A percentile compares a stretch with the other conserved stretches of the same genome.
Conservation (phyloP, 768 basidiomycete genomes). For the button mushroom (Agaricus bisporus) region DNA sequence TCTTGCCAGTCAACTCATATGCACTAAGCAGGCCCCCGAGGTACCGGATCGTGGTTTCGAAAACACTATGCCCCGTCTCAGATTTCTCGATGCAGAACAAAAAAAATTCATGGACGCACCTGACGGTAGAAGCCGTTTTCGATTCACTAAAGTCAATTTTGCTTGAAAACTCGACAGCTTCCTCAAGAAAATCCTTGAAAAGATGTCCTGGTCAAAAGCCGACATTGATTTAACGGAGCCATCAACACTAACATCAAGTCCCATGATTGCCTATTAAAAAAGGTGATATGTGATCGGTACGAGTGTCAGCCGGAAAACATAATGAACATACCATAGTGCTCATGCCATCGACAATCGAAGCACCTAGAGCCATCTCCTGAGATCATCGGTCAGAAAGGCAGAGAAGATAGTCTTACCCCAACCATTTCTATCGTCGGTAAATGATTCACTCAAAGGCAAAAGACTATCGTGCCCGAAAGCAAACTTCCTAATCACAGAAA, state of each 20-base stretch:
- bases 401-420: slow-evolving; percentile 28
- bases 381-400: background rate
- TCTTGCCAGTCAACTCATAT: slow-evolving; percentile 57
- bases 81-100: slow-evolving; percentile 30
- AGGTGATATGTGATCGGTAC: background rate
- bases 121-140: slow-evolving; percentile 35
- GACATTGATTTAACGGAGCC: background rate
- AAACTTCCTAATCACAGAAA: slow-evolving; percentile 30
- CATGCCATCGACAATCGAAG: slow-evolving; percentile 58
- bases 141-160: slow-evolving; percentile 52
- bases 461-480: slow-evolving; percentile 62
- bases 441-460: slow-evolving; percentile 35
- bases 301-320: too few relatives aligned
- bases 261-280: slow-evolving; percentile 47
- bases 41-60: slow-evolving; percentile 75
- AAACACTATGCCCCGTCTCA: slow-evolving; percentile 43
- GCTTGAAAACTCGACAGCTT: slow-evolving; percentile 47
- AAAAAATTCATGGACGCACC: slow-evolving; percentile 14
- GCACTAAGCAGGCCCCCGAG: slow-evolving; percentile 62
- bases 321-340: slow-evolving; percentile 44
- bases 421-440: slow-evolving; percentile 29
- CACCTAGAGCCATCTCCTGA: slow-evolving; percentile 32
- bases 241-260: slow-evolving; percentile 31
- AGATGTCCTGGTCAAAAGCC: background rate
- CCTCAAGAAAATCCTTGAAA: slow-evolving; percentile 42